Base-by-base conservation (phyloP, 2,329 filamentous ascomycete species). In the Hypoxylon rubiginosum region DNA sequence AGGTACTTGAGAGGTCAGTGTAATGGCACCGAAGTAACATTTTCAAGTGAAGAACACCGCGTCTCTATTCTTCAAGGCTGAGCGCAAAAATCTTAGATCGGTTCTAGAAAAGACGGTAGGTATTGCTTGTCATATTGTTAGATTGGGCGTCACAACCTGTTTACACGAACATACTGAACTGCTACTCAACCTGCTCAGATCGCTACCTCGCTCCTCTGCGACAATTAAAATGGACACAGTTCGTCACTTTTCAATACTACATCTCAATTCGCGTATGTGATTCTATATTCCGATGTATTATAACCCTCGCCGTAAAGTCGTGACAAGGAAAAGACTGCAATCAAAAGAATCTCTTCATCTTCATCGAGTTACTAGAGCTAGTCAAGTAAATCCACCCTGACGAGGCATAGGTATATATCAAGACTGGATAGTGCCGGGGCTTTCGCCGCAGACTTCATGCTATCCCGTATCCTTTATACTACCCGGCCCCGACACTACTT, bases 291-390 rank as follows among this genome's bases (percentile, higher is more conserved):
- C 71, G 66, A 59, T 73, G 69, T 72, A 78, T 77, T 77, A 78
- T 73, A 71, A 74, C 74, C 76, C 73, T 77, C 69, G 75, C 77
- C 77, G 63, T 78, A 69, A 76, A 75, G 70, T 77, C 77, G 73
- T 79, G 70, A 76, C 66, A 73, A 73, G 71, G 68, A 73, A 71
- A 72, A 62, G 64, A 71, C 69, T 64, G 69, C 66, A 62, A 71
- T 71, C 59, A 71, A 56, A 56, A 70, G 62, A 72, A 71, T 67
- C 56, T 67, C 62, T 67, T 68, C 62, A 58, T 72, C 64, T 68
- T 69, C 67, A 67, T 72, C 67, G 64, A 68, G 63, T 66, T 67
- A 63, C 67, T 58, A 64, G 63, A 57, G 51, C 55, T 58, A 65
- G 66, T 63, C 64, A 63, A 63, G 54, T 52, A 67, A 67, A 68